Conservation (phyloP, 768 basidiomycete species). For the Cyclocybe cylindracea region DNA sequence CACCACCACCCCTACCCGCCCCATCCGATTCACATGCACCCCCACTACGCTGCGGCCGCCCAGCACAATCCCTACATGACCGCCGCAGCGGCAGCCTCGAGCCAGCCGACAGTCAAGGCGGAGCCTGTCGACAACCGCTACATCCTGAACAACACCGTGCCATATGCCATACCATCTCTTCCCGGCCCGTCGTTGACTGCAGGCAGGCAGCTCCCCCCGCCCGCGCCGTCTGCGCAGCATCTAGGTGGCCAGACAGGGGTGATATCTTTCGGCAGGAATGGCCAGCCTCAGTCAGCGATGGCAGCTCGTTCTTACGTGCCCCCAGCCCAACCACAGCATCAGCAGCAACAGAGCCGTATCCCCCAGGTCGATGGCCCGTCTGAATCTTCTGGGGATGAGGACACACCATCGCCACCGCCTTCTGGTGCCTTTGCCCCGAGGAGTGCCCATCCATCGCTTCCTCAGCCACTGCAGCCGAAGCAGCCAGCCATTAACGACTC, state of each 20-base stretch:
- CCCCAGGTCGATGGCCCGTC: constrained; percentile 86
- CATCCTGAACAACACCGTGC: constrained; percentile 49
- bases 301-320: constrained; percentile 27
- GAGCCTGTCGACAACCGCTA: constrained; percentile 75
- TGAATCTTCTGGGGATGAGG: constrained; percentile 61
- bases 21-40: constrained; percentile 64
- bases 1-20: constrained; percentile 54
- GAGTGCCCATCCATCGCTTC: constrained; percentile 72
- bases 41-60: constrained; percentile 48
- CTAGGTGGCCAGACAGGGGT: constrained; percentile 62
- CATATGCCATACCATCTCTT: constrained; percentile 61
- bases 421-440: constrained; percentile 66
- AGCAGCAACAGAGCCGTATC: constrained; percentile 42
- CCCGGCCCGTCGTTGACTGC: constrained; percentile 67
- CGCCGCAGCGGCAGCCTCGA: constrained; percentile 35
- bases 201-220: constrained; percentile 41
- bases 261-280: constrained; percentile 49
- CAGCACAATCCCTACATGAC: constrained; percentile 52
- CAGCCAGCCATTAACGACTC: constrained; percentile 47
- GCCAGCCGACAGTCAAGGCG: constrained; percentile 60
- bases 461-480: constrained; percentile 51
- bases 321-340: constrained; percentile 17
- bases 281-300: constrained; percentile 28
- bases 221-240: constrained; percentile 44
- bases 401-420: constrained; percentile 70